Percentiles rank a stretch among this genome's conserved stretches.
These are phyloP conservation scores for Salicornia ramosissima DNA, from an alignment of 148 eudicot genomes.

Conservation along the genomic window DNA sequence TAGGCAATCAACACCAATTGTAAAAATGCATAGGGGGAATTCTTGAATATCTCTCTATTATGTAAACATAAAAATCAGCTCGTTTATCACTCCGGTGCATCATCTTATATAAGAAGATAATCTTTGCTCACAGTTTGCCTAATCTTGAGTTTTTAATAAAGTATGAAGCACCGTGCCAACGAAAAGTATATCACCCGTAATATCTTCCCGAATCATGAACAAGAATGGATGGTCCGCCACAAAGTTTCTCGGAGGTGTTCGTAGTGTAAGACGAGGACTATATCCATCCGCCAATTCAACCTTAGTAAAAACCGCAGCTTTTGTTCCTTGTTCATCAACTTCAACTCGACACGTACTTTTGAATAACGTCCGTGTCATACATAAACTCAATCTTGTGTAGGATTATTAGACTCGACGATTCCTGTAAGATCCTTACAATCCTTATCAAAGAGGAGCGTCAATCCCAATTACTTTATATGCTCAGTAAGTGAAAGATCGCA, in stretches of 20 bases:
- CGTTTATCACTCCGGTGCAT: no score
- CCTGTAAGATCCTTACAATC: not conserved
- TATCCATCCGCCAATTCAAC: not conserved
- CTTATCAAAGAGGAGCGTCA: slow-evolving; percentile 13
- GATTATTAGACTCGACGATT: not conserved
- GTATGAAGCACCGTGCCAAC: slow-evolving; percentile 11
- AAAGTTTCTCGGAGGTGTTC: not conserved
- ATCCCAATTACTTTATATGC: slow-evolving; percentile 8
- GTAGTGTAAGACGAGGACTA: no score
- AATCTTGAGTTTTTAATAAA: no score
- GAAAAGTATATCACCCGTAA: slow-evolving; percentile 12
- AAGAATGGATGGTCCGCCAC: slow-evolving; percentile 22
- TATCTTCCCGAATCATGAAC: slow-evolving; percentile 23
- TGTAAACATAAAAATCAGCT: no score
- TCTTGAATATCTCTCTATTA: no score
- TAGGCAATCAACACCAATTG: no score
- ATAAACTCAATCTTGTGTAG: not conserved
- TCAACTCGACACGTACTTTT: slow-evolving; percentile 14
- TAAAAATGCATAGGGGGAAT: no score
- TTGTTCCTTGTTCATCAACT: slow-evolving; percentile 19
- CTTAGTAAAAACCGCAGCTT: not conserved
- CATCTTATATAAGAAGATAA: no score
- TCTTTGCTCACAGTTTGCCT: no score
- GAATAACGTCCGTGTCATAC: not conserved
- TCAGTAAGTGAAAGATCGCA: not conserved